phyloP scores from a whole-genome alignment of 169 alveolate genomes.

The Plasmodium blacklocki region DNA sequence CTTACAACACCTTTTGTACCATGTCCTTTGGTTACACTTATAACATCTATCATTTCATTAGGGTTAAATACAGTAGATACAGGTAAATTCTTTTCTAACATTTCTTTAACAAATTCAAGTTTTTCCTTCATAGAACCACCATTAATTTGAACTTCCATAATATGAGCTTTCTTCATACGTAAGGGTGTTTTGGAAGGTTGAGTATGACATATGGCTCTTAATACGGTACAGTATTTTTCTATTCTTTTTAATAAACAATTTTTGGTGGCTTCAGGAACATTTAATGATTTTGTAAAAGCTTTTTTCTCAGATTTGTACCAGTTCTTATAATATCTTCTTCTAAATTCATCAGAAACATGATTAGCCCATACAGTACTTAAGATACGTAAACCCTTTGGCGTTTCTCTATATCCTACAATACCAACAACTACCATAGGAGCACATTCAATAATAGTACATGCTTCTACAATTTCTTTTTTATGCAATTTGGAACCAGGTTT shows the following conservation, averaged over 20 bases:
- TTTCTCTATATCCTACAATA: slow-evolving; percentile 99
- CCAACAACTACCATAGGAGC: slow-evolving; percentile 99
- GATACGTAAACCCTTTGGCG: slow-evolving; percentile 99
- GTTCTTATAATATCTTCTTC: slow-evolving; percentile 99
- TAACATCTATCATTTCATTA: slow-evolving; percentile 98
- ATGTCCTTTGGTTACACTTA: slow-evolving; percentile 99
- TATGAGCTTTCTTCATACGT: slow-evolving; percentile 98
- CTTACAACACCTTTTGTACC: slow-evolving; percentile 99
- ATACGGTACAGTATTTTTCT: slow-evolving; percentile 97
- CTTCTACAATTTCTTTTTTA: slow-evolving; percentile 99
- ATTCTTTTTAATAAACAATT: slow-evolving; percentile 94
- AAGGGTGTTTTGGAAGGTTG: slow-evolving; percentile 96
- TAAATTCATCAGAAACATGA: slow-evolving; percentile 97
- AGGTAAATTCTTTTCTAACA: slow-evolving; percentile 97
- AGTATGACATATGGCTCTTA: slow-evolving; percentile 99
- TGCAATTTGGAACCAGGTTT: slow-evolving; percentile 98
- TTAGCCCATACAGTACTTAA: slow-evolving; percentile 99
- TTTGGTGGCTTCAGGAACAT: slow-evolving; percentile 91
- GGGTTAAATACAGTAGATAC: slow-evolving; percentile 96
- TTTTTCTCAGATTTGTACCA: slow-evolving; percentile 98
- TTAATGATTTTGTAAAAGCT: slow-evolving; percentile 98
- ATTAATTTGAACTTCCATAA: slow-evolving; percentile 99
- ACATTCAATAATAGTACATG: slow-evolving; percentile 98
- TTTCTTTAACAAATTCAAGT: slow-evolving; percentile 95
- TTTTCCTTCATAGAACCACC: slow-evolving; percentile 99